A percentile compares a stretch with the other conserved stretches of the same genome.
These are phyloP conservation scores for Pythium dissotocum DNA, from an alignment of 352 stramenopile species.

Conservation along the genomic window DNA sequence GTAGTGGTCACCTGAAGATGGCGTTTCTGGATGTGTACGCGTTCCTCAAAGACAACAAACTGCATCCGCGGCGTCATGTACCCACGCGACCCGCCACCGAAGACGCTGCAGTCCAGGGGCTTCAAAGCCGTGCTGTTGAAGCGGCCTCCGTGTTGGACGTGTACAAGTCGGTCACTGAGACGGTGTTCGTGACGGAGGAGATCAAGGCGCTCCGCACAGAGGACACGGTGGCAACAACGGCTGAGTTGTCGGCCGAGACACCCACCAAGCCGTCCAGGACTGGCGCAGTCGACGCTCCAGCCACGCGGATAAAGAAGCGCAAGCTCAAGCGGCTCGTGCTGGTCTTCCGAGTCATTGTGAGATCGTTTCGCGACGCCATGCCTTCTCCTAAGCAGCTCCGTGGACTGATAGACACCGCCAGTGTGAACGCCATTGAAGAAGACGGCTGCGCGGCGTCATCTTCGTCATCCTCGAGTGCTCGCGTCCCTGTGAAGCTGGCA, in stretches of 20 bases:
- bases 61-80: conserved; percentile 50
- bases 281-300: not conserved
- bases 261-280: not conserved
- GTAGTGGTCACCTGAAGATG: conserved; percentile 32
- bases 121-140: not conserved
- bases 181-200: conserved; percentile 15
- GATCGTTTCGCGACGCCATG: conserved; percentile 41
- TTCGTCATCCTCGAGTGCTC: not conserved
- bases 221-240: not conserved
- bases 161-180: conserved; percentile 46
- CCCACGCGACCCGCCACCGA: not conserved
- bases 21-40: conserved; percentile 55
- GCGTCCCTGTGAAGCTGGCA: conserved; percentile 59
- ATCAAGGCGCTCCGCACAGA: not conserved
- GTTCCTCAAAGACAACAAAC: conserved; percentile 66
- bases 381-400: conserved; percentile 32
- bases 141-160: conserved; percentile 51
- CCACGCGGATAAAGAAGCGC: conserved; percentile 32
- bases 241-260: not conserved
- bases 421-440: not conserved
- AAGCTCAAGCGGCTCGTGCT: conserved; percentile 49
- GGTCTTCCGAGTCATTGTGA: conserved; percentile 60
- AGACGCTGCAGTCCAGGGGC: not conserved
- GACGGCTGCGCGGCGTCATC: not conserved
- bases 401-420: conserved; percentile 6